These are phyloP conservation scores for Suhomyces sp. DNA, from an alignment of 805 yeast species.

Conservation along the genomic window DNA sequence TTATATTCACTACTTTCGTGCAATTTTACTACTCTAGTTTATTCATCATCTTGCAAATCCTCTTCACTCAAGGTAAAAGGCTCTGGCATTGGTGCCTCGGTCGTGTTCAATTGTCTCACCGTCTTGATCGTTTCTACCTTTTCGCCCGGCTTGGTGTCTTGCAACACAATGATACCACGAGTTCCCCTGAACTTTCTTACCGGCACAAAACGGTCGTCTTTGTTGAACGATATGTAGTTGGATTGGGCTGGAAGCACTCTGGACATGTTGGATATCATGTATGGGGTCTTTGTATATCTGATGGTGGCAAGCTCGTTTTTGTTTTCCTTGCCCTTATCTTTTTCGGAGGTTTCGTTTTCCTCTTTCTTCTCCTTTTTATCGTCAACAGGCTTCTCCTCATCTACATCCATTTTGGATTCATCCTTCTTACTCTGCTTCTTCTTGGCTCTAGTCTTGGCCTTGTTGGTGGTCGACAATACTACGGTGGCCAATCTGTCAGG, in stretches of 20 bases:
- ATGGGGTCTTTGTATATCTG: constrained; percentile 62
- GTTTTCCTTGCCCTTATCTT: constrained; percentile 26
- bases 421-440: constrained; percentile 49
- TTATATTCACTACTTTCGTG: too few relatives aligned
- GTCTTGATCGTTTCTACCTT: constrained; percentile 72
- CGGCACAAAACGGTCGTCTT: constrained; percentile 71
- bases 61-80: constrained; percentile 62
- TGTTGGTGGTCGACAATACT: constrained; percentile 87
- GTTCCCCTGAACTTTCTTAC: constrained; percentile 69
- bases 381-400: constrained; percentile 18
- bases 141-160: constrained; percentile 60
- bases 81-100: constrained; percentile 72
- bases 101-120: constrained; percentile 70
- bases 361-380: constrained; percentile 17
- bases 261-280: constrained; percentile 71
- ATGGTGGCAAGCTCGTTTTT: constrained; percentile 37
- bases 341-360: constrained; percentile 6
- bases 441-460: constrained; percentile 90
- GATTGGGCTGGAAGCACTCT: constrained; percentile 90
- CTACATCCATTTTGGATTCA: constrained; percentile 43
- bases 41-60: constrained; percentile 43
- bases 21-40: too few relatives aligned
- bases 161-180: constrained; percentile 70
- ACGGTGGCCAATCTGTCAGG: constrained; percentile 91
- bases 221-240: constrained; percentile 72